Evolutionary conservation across 2,329 filamentous ascomycete genomes (phyloP).

Genomic region (Hypoxylon sp.): DNA sequence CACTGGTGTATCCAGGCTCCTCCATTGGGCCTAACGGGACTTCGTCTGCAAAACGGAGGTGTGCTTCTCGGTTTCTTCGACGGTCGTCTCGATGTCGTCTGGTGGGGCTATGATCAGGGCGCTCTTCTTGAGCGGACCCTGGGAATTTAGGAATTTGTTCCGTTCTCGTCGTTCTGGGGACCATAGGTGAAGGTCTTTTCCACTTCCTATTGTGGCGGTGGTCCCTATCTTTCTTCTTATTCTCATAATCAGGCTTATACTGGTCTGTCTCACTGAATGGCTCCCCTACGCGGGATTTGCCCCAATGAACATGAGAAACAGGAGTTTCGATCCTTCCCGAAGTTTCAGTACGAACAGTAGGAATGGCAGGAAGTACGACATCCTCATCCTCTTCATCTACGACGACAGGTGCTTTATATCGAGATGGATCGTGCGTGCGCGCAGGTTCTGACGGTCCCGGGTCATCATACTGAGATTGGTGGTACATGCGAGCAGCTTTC

Average conservation of each 20-base stretch:
- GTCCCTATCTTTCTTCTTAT: neutral
- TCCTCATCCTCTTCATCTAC: slow-evolving; percentile 5
- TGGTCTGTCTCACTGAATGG: neutral
- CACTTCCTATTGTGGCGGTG: neutral
- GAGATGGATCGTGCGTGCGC: neutral
- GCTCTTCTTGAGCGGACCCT: slow-evolving; percentile 79
- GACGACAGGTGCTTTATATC: neutral
- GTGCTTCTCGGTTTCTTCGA: slow-evolving; percentile 70
- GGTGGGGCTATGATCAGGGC: slow-evolving; percentile 83
- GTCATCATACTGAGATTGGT: neutral
- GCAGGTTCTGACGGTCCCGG: neutral
- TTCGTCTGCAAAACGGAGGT: neutral
- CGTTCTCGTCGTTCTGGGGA: neutral
- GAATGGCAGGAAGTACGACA: neutral
- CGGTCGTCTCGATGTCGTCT: slow-evolving; percentile 81
- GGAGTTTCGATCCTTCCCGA: neutral
- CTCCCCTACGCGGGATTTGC: neutral
- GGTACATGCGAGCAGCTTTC: neutral
- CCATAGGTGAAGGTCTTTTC: neutral
- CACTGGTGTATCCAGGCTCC: slow-evolving; percentile 9
- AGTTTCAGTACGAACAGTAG: neutral
- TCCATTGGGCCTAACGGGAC: slow-evolving; percentile 51
- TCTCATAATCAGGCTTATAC: neutral
- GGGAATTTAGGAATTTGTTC: slow-evolving; percentile 75
- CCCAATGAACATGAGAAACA: neutral